Conservation (phyloP, 768 basidiomycete genomes). For the Kwoniella pini region DNA sequence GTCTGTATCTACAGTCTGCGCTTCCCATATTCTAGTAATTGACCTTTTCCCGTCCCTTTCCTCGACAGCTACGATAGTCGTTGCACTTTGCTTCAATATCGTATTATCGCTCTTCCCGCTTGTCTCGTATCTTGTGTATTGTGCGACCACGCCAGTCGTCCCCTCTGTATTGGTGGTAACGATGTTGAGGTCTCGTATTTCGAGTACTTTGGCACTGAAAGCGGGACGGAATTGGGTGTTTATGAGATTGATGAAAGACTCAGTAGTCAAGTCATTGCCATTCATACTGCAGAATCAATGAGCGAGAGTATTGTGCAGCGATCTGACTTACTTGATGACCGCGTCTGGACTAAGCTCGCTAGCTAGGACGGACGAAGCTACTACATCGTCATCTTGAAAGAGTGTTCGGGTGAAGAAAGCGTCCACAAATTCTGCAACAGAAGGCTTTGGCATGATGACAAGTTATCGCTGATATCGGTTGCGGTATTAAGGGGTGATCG, state of each 20-base stretch:
- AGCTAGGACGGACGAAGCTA: background rate
- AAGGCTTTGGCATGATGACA: constrained; percentile 1
- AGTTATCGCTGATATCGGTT: no score
- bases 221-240: constrained; percentile 11
- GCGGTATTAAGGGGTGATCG: no score
- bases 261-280: background rate
- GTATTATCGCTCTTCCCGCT: constrained; percentile 3
- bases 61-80: constrained; percentile 10
- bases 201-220: constrained; percentile 1
- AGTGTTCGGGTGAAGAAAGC: constrained; percentile 10
- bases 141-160: constrained; percentile 2
- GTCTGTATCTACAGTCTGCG: constrained; percentile 5
- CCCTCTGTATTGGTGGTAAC: background rate
- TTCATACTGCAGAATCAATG: constrained; percentile 4
- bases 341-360: constrained; percentile 8
- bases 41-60: constrained; percentile 7
- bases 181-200: constrained; percentile 15
- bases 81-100: constrained; percentile 11
- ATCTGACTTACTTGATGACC: constrained; percentile 4
- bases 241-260: constrained; percentile 9
- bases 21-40: constrained; percentile 14
- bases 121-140: constrained; percentile 12
- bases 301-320: background rate
- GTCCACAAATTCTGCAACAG: constrained; percentile 12
- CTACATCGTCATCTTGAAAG: constrained; percentile 3